Base-by-base conservation (phyloP, 495 filamentous ascomycete genomes). In the Hypomontagnella monticulosa region DNA sequence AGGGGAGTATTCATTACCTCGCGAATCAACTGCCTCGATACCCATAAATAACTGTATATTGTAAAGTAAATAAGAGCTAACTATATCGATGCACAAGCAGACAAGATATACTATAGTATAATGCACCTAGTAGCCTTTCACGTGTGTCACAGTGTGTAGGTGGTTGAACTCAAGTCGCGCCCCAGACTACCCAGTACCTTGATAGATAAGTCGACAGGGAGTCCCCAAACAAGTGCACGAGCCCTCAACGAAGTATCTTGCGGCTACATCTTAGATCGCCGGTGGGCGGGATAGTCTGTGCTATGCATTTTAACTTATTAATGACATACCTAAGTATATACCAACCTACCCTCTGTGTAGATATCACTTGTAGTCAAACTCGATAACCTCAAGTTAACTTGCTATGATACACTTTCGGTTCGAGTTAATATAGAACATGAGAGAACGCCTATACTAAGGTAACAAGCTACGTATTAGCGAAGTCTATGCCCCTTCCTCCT, bases 1-100 rank as follows among this genome's bases (percentile, higher is more conserved):
- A 38, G 20, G 40, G 52, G 63, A 57, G 49, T 61, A 61, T 67
- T 36, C 57, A 57, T 60, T 60, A 67, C 57, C 47, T 53, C n/a
- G 40, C 37, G 42, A 62, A 41, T 53, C 33, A 33, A 57, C 30
- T 14, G 19, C 11, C 32, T 32, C 30, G 41, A 48, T 36, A 16
- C 19, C 37, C 4, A 27, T 49, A 5, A 33, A 41, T 23, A 19
- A 53, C 19, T 20, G 52, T 37, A n/a, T n/a, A n/a, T n/a, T n/a
- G 7, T 14, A 54, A 56, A 57, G 32, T 34, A 12, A 46, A 33
- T 30, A 52, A 16, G 34, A 30, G 38, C 14, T 20, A 48, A 15
- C 15, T 32, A 27, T 27, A 27, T 27, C 23, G 3, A 27, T 27
- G 2, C 23, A 27, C 23, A 6, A 27, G 23, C n/a, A n/a, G n/a